Base-by-base conservation (phyloP, 306 rosid species). In the Castanea crenata region DNA sequence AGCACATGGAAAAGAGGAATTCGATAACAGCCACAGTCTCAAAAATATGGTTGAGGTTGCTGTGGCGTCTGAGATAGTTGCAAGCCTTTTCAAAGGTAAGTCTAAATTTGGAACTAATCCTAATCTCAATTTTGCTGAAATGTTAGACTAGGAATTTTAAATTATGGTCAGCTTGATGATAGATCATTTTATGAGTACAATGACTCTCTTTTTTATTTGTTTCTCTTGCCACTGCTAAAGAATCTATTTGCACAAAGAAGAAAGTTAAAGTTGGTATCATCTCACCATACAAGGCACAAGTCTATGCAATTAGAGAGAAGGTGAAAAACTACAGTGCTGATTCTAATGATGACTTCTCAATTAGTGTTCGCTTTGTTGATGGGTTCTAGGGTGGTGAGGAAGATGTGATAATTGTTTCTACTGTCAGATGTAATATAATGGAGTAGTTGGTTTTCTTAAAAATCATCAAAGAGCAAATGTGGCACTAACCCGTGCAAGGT, bases 401-500 rank as follows among this genome's bases (percentile, higher is more conserved):
- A 1, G 38, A 34, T 34, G 38, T 34, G 38, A 34, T 34, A 34
- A 34, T 34, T 34, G 0, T 32, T 6, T 32, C 35, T 0, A 32
- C 1, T 34, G 0, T 34, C 38, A 34, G 0, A 34, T 34, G 6
- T 34, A 81, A 85, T 57, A 69, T 16, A 68, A 61, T 1, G 84
- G 80, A 27, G 74, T 65, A 3, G 64, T 86, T 4, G 83, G 89
- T 32, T 86, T 86, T 54, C 79, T 79, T 54, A 65, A 84, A 1
- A 80, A 78, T 41, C 19, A 1, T 27, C 86, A 80, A 59, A 79
- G 89, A 62, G 80, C 82, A 46, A 86, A 86, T 73, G 84, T 86
- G 62, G 89, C 84, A 2, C 64, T 86, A 51, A 76, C 86, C 1
- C 86, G 86, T 4, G 86, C 89, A 18, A 73, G 86, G 89, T 85